These are phyloP conservation scores for Xerocomus potaroensis DNA, from an alignment of 768 basidiomycete species.

Conservation along the genomic window DNA sequence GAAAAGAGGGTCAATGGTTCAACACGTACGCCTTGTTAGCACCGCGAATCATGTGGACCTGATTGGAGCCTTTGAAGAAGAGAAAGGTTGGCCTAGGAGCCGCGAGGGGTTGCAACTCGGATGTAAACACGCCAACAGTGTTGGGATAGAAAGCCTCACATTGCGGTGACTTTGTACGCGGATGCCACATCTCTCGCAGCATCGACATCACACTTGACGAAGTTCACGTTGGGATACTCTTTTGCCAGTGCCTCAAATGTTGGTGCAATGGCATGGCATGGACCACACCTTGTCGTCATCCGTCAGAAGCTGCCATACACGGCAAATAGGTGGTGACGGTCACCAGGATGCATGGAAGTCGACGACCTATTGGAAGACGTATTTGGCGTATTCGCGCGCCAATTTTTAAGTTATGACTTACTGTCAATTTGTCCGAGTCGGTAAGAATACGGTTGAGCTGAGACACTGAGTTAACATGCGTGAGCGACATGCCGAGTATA, in stretches of 20 bases:
- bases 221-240: conserved; percentile 67
- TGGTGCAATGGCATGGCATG: conserved; percentile 81
- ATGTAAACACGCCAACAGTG: too few relatives aligned
- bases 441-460: conserved; percentile 59
- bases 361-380: conserved; percentile 66
- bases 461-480: conserved; percentile 57
- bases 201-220: conserved; percentile 82
- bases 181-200: conserved; percentile 63
- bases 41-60: conserved; percentile 71
- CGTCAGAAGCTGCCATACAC: conserved; percentile 7
- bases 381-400: too few relatives aligned
- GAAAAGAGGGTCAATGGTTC: neutral
- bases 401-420: too few relatives aligned
- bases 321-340: conserved; percentile 10
- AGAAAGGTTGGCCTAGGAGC: conserved; percentile 74
- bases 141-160: conserved; percentile 44
- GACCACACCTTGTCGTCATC: conserved; percentile 62
- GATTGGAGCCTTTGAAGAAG: conserved; percentile 61
- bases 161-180: conserved; percentile 62
- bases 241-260: conserved; percentile 65
- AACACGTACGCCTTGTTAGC: conserved; percentile 58
- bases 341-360: conserved; percentile 87
- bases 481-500: conserved; percentile 59
- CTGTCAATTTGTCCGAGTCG: conserved; percentile 62
- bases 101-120: neutral